Conservation (phyloP, 2,329 filamentous ascomycete species). For the Bretziella fagacearum region DNA sequence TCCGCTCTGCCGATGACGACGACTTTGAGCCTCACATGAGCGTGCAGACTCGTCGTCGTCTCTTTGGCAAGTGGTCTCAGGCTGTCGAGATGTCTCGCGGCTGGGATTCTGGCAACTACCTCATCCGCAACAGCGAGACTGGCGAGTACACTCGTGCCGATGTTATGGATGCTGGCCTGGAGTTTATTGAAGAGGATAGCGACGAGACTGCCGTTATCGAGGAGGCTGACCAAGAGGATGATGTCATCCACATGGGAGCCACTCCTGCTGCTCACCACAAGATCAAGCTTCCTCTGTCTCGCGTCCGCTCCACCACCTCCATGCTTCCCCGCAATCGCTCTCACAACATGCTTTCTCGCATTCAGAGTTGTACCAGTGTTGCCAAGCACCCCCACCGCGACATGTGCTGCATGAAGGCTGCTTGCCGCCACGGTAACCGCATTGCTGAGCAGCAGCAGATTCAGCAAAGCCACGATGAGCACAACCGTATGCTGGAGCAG, state of each 20-base stretch:
- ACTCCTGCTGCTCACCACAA: not conserved
- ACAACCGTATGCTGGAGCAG: not conserved
- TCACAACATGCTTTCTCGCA: not conserved
- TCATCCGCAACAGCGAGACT: not conserved
- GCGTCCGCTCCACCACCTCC: not conserved
- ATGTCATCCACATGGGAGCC: not conserved
- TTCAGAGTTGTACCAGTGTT: not conserved
- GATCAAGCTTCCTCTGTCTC: not conserved
- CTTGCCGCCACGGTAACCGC: not conserved
- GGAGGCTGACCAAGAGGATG: too few species aligned
- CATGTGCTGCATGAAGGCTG: not conserved
- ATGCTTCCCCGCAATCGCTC: too few species aligned
- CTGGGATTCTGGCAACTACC: conserved; percentile 22
- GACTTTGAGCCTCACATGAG: conserved; percentile 49
- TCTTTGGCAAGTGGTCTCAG: conserved; percentile 38
- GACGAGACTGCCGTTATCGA: not conserved
- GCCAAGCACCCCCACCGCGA: not conserved
- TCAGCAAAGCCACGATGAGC: not conserved
- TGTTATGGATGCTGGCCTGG: not conserved
- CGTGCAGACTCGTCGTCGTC: conserved; percentile 22
- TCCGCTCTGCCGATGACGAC: conserved; percentile 33
- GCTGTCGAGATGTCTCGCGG: conserved; percentile 42
- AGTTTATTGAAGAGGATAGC: too few species aligned
- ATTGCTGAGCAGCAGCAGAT: not conserved
- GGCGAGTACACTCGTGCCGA: not conserved